Percentiles rank a stretch among this genome's conserved stretches.
Conservation (phyloP, 345 rosid species). For the Murraya paniculata region DNA sequence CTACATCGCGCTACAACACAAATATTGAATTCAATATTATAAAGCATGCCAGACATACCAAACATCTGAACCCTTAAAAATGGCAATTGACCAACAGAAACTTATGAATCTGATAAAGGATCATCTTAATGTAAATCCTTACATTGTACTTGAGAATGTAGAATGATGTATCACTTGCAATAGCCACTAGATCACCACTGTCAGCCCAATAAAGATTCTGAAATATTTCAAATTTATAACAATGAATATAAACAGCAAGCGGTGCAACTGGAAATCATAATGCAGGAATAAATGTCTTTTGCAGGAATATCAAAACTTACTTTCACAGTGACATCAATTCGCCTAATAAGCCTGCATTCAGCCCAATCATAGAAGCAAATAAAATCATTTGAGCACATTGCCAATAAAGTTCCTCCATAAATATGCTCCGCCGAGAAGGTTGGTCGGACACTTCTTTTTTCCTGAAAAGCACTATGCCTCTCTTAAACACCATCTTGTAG, state of each 20-base stretch:
- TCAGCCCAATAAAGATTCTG: conserved; percentile 99
- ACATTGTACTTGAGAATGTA: conserved; percentile 95
- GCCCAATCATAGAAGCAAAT: conserved; percentile 99
- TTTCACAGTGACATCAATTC: conserved; percentile 97
- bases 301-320: conserved; percentile 40
- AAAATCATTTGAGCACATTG: conserved; percentile 97
- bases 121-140: conserved; percentile 26
- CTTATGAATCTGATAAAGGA: conserved; percentile 10
- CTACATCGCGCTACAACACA: conserved; percentile 80
- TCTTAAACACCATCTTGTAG: conserved; percentile 14
- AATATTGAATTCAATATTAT: conserved; percentile 16
- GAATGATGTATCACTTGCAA: conserved; percentile 95
- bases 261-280: not conserved
- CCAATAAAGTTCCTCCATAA: conserved; percentile 87
- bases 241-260: not conserved
- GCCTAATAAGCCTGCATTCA: conserved; percentile 94
- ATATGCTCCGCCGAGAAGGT: conserved; percentile 93
- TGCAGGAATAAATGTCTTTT: conserved; percentile 1
- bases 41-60: not conserved
- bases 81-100: not conserved
- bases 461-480: conserved; percentile 52
- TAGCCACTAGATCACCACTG: conserved; percentile 94
- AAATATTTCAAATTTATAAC: conserved; percentile 20
- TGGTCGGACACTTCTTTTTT: conserved; percentile 85
- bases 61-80: not conserved